These are phyloP conservation scores for Pseudocercospora musae DNA, from an alignment of 2,329 filamentous ascomycete genomes.

Conservation along the genomic window DNA sequence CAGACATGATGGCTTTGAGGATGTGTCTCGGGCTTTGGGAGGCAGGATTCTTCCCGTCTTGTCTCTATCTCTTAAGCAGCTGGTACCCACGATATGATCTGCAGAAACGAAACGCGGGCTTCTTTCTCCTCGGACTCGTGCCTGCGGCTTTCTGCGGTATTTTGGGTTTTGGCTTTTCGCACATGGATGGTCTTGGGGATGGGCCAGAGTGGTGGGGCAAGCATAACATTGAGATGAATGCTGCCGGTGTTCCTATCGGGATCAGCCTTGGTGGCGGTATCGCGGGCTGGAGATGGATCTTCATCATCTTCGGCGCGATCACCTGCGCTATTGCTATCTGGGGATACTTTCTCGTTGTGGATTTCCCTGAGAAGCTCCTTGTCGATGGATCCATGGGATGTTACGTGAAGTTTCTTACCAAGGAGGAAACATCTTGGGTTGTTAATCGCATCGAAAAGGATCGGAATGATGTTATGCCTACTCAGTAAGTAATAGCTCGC, in stretches of 20 bases:
- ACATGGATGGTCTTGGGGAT: slow-evolving; percentile 30
- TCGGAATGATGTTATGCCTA: slow-evolving; percentile 11
- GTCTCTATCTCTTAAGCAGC: slow-evolving; percentile 44
- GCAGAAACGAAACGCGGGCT: slow-evolving; percentile 34
- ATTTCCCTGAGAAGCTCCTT: slow-evolving; percentile 11
- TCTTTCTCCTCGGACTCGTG: slow-evolving; percentile 33
- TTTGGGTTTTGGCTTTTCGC: slow-evolving; percentile 49
- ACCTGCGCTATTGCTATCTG: slow-evolving; percentile 1
- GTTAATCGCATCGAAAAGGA: slow-evolving; percentile 11
- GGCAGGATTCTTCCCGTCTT: slow-evolving; percentile 15
- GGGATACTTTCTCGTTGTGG: slow-evolving; percentile 8
- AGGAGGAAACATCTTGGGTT: slow-evolving; percentile 13
- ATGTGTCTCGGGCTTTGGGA: slow-evolving; percentile 4
- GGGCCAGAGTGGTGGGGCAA: slow-evolving; percentile 20
- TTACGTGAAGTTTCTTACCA: slow-evolving; percentile 1
- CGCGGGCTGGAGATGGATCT: slow-evolving; percentile 23
- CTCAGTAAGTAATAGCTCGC: background rate
- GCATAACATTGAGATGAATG: slow-evolving; percentile 26
- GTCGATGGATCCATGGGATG: slow-evolving; percentile 1
- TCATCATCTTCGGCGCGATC: slow-evolving; percentile 8
- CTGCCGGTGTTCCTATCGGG: slow-evolving; percentile 21
- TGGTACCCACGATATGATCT: slow-evolving; percentile 46
- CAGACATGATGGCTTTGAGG: background rate
- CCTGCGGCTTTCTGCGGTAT: slow-evolving; percentile 51
- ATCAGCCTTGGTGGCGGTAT: slow-evolving; percentile 34